A percentile compares a stretch with the other conserved stretches of the same genome.
phyloP scores from a whole-genome alignment of 768 basidiomycete genomes.

The Boletus tomentosulus region DNA sequence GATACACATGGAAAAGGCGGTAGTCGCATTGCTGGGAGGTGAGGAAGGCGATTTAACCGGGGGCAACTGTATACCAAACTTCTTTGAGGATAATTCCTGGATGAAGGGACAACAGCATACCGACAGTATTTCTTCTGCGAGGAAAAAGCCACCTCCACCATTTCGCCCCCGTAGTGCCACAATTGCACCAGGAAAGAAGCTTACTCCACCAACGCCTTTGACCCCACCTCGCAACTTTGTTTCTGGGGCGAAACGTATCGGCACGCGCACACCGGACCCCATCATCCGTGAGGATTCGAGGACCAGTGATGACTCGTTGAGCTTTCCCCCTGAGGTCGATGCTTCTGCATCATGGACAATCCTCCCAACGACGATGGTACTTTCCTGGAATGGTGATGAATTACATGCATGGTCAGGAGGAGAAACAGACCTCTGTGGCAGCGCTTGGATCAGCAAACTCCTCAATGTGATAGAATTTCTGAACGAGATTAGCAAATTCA shows the following conservation, averaged over 20 bases:
- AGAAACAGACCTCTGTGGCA: slow-evolving; percentile 44
- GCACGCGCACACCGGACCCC: slow-evolving; percentile 59
- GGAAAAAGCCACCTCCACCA: slow-evolving; percentile 85
- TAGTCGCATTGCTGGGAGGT: slow-evolving; percentile 31
- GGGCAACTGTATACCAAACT: slow-evolving; percentile 48
- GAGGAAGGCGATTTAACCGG: slow-evolving; percentile 47
- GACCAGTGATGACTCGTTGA: slow-evolving; percentile 67
- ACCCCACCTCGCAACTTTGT: slow-evolving; percentile 63
- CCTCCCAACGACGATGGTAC: slow-evolving; percentile 68
- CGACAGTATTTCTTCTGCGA: slow-evolving; percentile 73
- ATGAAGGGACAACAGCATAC: slow-evolving; percentile 42
- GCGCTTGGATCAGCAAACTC: slow-evolving; percentile 79
- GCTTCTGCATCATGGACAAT: slow-evolving; percentile 67
- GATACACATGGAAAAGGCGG: slow-evolving; percentile 60
- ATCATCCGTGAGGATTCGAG: slow-evolving; percentile 84
- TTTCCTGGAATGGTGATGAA: slow-evolving; percentile 41
- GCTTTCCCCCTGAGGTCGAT: slow-evolving; percentile 51
- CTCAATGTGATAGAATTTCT: slow-evolving; percentile 59
- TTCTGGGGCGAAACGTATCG: slow-evolving; percentile 64
- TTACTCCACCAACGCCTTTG: slow-evolving; percentile 59
- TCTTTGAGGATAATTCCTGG: neutral
- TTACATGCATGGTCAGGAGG: neutral
- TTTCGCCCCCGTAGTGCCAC: slow-evolving; percentile 85
- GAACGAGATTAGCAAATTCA: slow-evolving; percentile 72
- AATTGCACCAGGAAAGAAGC: slow-evolving; percentile 86